Evolutionary conservation across 2,329 filamentous ascomycete genomes (phyloP).

Genomic region (Anthostomella pinea): DNA sequence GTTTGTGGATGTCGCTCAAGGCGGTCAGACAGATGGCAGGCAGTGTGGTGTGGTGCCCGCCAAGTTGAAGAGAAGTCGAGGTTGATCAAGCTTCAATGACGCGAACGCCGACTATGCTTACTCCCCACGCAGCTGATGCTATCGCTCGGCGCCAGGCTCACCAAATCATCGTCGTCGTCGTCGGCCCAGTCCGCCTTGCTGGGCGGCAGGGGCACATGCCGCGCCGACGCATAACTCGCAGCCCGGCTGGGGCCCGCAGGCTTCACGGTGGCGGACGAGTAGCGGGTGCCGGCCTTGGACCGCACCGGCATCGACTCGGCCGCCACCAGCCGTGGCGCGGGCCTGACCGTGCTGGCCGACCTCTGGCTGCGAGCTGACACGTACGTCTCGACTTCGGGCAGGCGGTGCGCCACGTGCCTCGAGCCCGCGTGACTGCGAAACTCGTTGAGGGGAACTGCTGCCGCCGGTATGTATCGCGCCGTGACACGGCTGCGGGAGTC

Average conservation of each 20-base stretch:
- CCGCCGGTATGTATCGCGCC: slow-evolving; percentile 3
- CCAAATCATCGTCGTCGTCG: slow-evolving; percentile 47
- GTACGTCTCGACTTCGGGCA: slow-evolving; percentile 41
- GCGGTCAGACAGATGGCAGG: too few species aligned
- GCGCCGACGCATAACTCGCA: slow-evolving; percentile 30
- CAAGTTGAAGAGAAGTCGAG: not conserved
- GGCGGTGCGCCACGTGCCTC: slow-evolving; percentile 13
- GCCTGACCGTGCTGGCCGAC: slow-evolving; percentile 35
- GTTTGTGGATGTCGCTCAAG: too few species aligned
- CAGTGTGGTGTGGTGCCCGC: too few species aligned
- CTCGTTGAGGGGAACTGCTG: slow-evolving; percentile 3
- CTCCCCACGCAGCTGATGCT: slow-evolving; percentile 61
- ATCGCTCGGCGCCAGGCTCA: slow-evolving; percentile 57
- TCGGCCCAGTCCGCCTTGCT: slow-evolving; percentile 28
- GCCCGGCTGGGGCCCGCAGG: slow-evolving; percentile 15
- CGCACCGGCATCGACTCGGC: slow-evolving; percentile 10
- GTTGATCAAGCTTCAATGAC: slow-evolving; percentile 5
- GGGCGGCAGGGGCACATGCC: slow-evolving; percentile 38
- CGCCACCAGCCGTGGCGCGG: slow-evolving; percentile 5
- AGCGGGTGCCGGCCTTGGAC: slow-evolving; percentile 15
- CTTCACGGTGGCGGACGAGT: slow-evolving; percentile 9
- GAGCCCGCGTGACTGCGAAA: slow-evolving; percentile 23
- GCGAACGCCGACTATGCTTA: slow-evolving; percentile 26
- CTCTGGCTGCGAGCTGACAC: slow-evolving; percentile 42
- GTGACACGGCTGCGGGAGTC: slow-evolving; percentile 12